Percentiles rank a stretch among this genome's conserved stretches.
These are phyloP conservation scores for Sphaerulina musiva DNA, from an alignment of 2,329 filamentous ascomycete species.

Conservation along the genomic window DNA sequence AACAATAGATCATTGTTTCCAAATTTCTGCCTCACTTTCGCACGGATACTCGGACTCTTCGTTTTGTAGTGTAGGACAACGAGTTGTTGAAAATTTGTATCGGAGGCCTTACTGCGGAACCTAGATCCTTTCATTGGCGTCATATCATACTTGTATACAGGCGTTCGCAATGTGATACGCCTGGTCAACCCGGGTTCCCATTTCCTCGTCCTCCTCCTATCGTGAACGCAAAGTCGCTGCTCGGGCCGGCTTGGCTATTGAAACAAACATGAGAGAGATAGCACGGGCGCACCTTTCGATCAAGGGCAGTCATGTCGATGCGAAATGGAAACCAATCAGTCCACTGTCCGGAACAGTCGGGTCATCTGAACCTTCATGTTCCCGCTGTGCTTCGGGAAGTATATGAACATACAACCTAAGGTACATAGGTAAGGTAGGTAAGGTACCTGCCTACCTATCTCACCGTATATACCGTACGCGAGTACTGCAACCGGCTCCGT, in stretches of 20 bases:
- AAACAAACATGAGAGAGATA: conserved; percentile 1
- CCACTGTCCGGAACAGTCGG: not conserved
- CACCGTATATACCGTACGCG: too few species aligned
- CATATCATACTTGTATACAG: too few species aligned
- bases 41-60: not conserved
- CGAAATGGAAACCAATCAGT: not conserved
- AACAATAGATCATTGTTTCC: not conserved
- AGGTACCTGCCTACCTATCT: not conserved
- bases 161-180: too few species aligned
- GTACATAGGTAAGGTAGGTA: not conserved
- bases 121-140: too few species aligned
- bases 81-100: too few species aligned
- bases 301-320: conserved; percentile 5
- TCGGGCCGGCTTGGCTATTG: conserved; percentile 15
- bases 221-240: conserved; percentile 1
- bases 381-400: not conserved
- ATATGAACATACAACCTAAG: not conserved
- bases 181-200: not conserved
- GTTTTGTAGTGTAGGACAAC: too few species aligned
- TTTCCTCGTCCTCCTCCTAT: not conserved
- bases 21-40: not conserved
- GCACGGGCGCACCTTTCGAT: not conserved
- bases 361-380: not conserved
- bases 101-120: too few species aligned
- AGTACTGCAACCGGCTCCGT: too few species aligned